Percentiles rank a stretch among this genome's conserved stretches.
Evolutionary conservation across 2,329 filamentous ascomycete species (phyloP).

Genomic region (Stachybotrys echinatus): DNA sequence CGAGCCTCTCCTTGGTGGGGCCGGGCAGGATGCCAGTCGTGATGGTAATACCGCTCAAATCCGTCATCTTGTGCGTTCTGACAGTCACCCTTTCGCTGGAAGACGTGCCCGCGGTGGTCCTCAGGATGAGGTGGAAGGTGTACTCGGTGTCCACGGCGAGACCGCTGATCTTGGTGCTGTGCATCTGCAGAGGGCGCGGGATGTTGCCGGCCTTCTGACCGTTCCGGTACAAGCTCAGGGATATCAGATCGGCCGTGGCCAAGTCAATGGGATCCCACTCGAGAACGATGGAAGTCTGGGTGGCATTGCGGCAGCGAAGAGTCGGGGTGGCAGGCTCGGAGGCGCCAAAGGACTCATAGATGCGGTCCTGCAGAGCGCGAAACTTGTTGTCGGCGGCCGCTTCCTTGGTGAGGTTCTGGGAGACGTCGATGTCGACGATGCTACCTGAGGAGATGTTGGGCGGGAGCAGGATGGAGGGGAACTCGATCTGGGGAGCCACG

Average conservation of each 20-base stretch:
- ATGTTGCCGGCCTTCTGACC: constrained; percentile 95
- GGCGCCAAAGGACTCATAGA: constrained; percentile 81
- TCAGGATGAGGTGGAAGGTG: constrained; percentile 85
- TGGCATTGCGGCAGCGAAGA: constrained; percentile 91
- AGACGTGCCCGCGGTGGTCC: constrained; percentile 85
- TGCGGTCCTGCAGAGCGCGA: constrained; percentile 79
- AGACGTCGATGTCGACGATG: constrained; percentile 96
- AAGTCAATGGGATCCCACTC: constrained; percentile 96
- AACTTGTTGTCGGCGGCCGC: constrained; percentile 69
- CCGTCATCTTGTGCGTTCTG: constrained; percentile 97
- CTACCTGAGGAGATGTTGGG: constrained; percentile 92
- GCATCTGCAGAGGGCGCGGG: constrained; percentile 77
- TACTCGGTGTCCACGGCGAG: constrained; percentile 97
- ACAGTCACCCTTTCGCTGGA: constrained; percentile 78
- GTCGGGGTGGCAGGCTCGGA: constrained; percentile 69
- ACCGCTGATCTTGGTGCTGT: constrained; percentile 94
- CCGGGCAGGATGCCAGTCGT: constrained; percentile 81
- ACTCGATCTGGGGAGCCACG: constrained; percentile 70
- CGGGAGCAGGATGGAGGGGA: constrained; percentile 93
- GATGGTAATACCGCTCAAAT: constrained; percentile 90
- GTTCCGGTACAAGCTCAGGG: constrained; percentile 88
- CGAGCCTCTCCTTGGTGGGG: constrained; percentile 66
- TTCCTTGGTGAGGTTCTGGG: constrained; percentile 80
- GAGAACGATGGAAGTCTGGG: constrained; percentile 95
- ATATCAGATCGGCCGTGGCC: constrained; percentile 86